These are phyloP conservation scores for Rhodotorula sp. DNA, from an alignment of 1,284 basidiomycete species.

Conservation along the genomic window DNA sequence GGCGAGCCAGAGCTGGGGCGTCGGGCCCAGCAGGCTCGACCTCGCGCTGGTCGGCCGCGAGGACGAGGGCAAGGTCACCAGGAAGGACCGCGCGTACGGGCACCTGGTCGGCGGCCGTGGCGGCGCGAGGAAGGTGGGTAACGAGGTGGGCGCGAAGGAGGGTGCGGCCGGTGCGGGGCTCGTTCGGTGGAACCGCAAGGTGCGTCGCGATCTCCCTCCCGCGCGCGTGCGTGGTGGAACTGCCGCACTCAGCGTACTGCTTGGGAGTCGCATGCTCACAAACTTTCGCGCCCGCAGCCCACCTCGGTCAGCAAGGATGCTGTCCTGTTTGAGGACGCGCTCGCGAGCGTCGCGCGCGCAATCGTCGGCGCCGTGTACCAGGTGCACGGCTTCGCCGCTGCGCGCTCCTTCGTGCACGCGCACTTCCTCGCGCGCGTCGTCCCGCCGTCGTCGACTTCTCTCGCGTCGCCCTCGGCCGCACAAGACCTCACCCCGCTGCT, in stretches of 20 bases:
- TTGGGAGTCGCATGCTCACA: too few relatives aligned
- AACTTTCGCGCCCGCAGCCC: not conserved
- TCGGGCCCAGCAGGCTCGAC: conserved; percentile 55
- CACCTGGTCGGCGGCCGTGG: conserved; percentile 42
- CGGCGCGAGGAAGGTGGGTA: conserved; percentile 19
- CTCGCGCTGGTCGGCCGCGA: conserved; percentile 56
- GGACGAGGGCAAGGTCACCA: conserved; percentile 58
- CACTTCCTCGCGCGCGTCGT: conserved; percentile 74
- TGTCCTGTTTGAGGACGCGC: conserved; percentile 49
- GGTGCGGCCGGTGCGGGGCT: conserved; percentile 46
- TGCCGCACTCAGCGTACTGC: not conserved
- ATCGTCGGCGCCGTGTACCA: conserved; percentile 60
- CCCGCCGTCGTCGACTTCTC: conserved; percentile 13
- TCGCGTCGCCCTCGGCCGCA: conserved; percentile 48
- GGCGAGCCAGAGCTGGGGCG: conserved; percentile 58
- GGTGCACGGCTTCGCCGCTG: conserved; percentile 68
- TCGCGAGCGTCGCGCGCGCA: conserved; percentile 55
- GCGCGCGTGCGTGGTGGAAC: too few relatives aligned
- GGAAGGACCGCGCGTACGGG: conserved; percentile 47
- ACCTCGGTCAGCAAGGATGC: conserved; percentile 37
- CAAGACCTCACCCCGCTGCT: conserved; percentile 80
- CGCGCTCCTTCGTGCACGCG: conserved; percentile 79
- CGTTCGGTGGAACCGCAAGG: conserved; percentile 51
- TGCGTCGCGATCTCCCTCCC: conserved; percentile 10
- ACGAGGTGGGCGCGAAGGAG: conserved; percentile 33